A percentile compares a stretch with the other conserved stretches of the same genome.
Conservation (phyloP, 2,329 filamentous ascomycete species). For the Coccinonectria pachysandricola region DNA sequence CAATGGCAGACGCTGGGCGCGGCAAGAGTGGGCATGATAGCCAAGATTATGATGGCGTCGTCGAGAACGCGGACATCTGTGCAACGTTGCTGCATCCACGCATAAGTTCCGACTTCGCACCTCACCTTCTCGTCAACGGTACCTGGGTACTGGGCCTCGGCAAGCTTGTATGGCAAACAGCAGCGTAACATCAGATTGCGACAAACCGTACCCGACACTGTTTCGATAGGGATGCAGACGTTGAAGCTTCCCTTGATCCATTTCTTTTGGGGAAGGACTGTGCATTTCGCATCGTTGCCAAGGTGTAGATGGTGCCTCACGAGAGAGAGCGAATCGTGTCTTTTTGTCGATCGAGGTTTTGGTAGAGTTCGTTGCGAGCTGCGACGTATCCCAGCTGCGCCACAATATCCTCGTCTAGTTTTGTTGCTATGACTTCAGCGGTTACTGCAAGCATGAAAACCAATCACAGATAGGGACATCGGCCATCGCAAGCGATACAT, state of each 20-base stretch:
- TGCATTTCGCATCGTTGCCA: constrained; percentile 13
- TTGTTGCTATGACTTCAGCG: no score
- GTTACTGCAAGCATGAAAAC: no score
- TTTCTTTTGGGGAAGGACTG: constrained; percentile 10
- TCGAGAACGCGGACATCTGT: constrained; percentile 14
- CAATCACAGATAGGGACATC: no score
- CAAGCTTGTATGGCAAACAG: constrained; percentile 26
- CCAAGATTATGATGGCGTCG: no score
- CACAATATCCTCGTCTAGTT: constrained; percentile 1
- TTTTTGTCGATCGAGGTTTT: constrained; percentile 5
- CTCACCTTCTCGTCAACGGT: constrained; percentile 33
- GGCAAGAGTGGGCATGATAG: no score
- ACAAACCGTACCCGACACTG: constrained; percentile 10
- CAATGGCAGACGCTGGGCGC: no score
- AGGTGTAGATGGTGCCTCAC: constrained; percentile 18
- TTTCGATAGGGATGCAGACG: constrained; percentile 22
- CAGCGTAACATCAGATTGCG: constrained; percentile 20
- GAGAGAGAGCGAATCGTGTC: constrained; percentile 9
- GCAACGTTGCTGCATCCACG: constrained; percentile 18
- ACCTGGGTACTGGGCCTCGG: constrained; percentile 26
- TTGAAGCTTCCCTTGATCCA: constrained; percentile 27
- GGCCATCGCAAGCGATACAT: no score
- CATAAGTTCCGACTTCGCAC: constrained; percentile 16
- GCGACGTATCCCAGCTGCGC: constrained; percentile 2
- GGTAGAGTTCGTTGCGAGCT: constrained; percentile 4